Conservation (phyloP, 345 rosid species). For the Arabidopsis thaliana region TAIR10.1 NC_003070.9:4016001-4016500, state of each 20-base stretch:
- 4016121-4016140: slow-evolving; percentile 87
- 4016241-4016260: slow-evolving; percentile 10
- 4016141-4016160: slow-evolving; percentile 76
- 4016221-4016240: slow-evolving; percentile 25
- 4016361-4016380: slow-evolving; percentile 30
- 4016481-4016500: background rate
- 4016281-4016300: slow-evolving; percentile 10
- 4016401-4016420: slow-evolving; percentile 25
- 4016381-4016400: slow-evolving; percentile 26
- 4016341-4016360: slow-evolving; percentile 8
- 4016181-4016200: slow-evolving; percentile 64
- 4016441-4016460: slow-evolving; percentile 10
- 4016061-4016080: slow-evolving; percentile 66
- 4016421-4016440: slow-evolving; percentile 13
- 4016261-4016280: slow-evolving; percentile 14
- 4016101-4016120: slow-evolving; percentile 95
- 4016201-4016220: slow-evolving; percentile 76
- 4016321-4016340: slow-evolving; percentile 35
- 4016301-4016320: slow-evolving; percentile 14
- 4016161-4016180: slow-evolving; percentile 67
- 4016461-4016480: slow-evolving; percentile 10
- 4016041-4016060: slow-evolving; percentile 59
- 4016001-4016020: slow-evolving; percentile 46
- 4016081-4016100: slow-evolving; percentile 75
- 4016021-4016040: slow-evolving; percentile 56